Percentiles rank a stretch among this genome's conserved stretches.
Conservation (phyloP, 139 green algal genomes). For the Dunaliella primolecta region DNA sequence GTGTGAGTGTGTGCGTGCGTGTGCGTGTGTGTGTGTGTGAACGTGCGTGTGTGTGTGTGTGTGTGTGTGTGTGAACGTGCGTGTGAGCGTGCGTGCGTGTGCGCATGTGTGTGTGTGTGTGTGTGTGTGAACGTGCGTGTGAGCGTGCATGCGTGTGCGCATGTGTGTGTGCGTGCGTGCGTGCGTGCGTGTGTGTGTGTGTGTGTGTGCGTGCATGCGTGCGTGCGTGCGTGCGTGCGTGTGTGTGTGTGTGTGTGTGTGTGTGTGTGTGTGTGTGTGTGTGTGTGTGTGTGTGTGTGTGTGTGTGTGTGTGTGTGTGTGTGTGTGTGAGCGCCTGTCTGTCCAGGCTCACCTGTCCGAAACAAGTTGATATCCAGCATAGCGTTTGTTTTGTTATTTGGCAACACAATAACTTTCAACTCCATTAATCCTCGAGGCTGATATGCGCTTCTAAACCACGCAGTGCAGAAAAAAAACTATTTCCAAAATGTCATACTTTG, state of each 20-base stretch:
- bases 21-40: neutral
- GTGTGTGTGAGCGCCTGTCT: conserved; percentile 2
- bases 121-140: neutral
- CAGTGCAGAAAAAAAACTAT: neutral
- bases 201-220: too few species aligned
- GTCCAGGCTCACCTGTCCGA: conserved; percentile 51
- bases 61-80: too few species aligned
- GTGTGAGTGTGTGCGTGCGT: neutral
- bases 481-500: neutral
- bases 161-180: neutral
- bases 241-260: too few species aligned
- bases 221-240: too few species aligned
- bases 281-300: neutral
- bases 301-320: neutral
- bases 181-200: too few species aligned
- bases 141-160: neutral
- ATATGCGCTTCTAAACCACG: neutral
- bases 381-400: too few species aligned
- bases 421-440: neutral
- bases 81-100: too few species aligned
- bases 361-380: conserved; percentile 97
- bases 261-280: neutral
- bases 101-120: too few species aligned
- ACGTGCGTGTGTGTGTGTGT: too few species aligned
- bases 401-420: neutral